Evolutionary conservation across 768 basidiomycete genomes (phyloP).

Genomic region (Myochromella boudieri): DNA sequence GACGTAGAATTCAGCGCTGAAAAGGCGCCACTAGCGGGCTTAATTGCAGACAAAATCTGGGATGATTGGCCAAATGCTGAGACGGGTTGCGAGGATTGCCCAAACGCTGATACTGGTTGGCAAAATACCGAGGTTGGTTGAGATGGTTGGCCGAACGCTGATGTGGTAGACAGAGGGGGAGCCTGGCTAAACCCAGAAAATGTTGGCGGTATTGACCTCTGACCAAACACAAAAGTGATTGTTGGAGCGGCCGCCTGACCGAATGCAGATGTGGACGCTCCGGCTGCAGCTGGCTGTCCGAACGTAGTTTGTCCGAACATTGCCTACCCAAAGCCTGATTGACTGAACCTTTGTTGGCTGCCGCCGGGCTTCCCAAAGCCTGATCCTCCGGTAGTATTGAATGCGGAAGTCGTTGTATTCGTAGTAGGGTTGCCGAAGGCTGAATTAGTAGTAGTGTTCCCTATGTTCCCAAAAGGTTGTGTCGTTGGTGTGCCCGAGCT

Average conservation of each 20-base stretch:
- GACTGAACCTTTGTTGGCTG: constrained; percentile 25
- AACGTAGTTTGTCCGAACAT: constrained; percentile 29
- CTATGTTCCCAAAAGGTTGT: no score
- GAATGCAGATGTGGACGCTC: constrained; percentile 31
- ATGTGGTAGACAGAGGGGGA: no score
- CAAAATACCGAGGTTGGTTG: constrained; percentile 29
- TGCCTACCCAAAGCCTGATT: constrained; percentile 39
- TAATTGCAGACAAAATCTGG: constrained; percentile 39
- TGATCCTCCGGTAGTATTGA: no score
- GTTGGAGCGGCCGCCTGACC: no score
- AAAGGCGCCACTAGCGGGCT: constrained; percentile 54
- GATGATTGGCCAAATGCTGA: constrained; percentile 40
- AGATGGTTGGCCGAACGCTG: not conserved
- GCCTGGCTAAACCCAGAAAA: no score
- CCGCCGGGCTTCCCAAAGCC: constrained; percentile 27
- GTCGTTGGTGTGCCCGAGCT: no score
- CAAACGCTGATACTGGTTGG: constrained; percentile 22
- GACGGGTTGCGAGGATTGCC: constrained; percentile 30
- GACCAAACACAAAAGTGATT: no score
- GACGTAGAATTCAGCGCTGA: constrained; percentile 32
- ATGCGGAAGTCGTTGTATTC: constrained; percentile 20
- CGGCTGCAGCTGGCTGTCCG: constrained; percentile 12
- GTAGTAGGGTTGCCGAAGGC: constrained; percentile 31
- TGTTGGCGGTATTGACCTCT: no score
- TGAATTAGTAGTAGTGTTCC: constrained; percentile 18